Evolutionary conservation across 1,139 yeast genomes (phyloP).

Genomic region (Nakaseomyces bracarensis): DNA sequence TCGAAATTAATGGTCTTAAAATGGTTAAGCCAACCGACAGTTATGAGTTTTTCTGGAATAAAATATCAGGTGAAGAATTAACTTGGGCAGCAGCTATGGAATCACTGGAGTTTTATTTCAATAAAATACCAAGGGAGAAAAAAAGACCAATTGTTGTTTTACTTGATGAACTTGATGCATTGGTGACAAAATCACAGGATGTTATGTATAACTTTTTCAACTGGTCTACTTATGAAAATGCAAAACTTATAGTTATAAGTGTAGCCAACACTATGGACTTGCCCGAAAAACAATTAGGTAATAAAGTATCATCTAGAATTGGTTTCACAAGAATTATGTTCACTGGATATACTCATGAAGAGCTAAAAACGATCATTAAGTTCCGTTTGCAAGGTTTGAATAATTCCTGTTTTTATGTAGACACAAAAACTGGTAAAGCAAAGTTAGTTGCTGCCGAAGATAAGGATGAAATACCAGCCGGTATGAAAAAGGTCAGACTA

Average conservation of each 20-base stretch:
- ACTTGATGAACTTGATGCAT: conserved; percentile 88
- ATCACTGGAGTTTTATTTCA: conserved; percentile 47
- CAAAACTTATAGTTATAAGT: conserved; percentile 80
- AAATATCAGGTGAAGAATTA: conserved; percentile 54
- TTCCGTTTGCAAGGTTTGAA: conserved; percentile 57
- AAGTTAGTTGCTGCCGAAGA: conserved; percentile 16
- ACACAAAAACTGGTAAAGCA: conserved; percentile 31
- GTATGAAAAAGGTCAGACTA: conserved; percentile 33
- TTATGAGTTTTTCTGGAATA: conserved; percentile 76
- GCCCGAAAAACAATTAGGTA: conserved; percentile 81
- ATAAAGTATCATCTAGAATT: conserved; percentile 83
- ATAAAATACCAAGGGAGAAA: conserved; percentile 30
- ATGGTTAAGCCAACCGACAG: conserved; percentile 78
- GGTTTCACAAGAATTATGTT: conserved; percentile 85
- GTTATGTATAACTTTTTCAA: conserved; percentile 94
- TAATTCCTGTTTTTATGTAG: conserved; percentile 30
- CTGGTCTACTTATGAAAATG: conserved; percentile 84
- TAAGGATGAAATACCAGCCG: conserved; percentile 13
- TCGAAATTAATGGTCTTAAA: conserved; percentile 88
- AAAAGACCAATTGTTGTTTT: conserved; percentile 56
- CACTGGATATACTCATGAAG: conserved; percentile 77
- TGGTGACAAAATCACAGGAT: conserved; percentile 75
- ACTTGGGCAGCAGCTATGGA: conserved; percentile 57
- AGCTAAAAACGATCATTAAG: conserved; percentile 65
- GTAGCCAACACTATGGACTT: conserved; percentile 97